Conservation (phyloP, 331 rosid species). For the Malus hybrid region DNA sequence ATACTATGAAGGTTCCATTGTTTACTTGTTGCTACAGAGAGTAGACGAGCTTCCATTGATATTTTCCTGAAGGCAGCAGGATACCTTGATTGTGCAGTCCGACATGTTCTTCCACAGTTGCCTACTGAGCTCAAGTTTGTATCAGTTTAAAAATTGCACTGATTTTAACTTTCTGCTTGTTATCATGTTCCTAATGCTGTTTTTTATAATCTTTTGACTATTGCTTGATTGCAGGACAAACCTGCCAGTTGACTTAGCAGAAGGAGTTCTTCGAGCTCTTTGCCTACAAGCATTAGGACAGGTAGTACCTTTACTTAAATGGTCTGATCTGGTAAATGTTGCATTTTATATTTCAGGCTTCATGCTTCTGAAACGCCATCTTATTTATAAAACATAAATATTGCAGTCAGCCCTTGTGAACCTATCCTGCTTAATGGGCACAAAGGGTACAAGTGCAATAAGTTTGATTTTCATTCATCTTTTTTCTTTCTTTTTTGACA, state of each 20-base stretch:
- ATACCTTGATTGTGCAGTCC: constrained; percentile 90
- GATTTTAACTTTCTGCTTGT: constrained; percentile 1
- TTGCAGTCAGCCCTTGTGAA: neutral
- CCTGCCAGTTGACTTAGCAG: constrained; percentile 87
- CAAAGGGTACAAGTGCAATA: neutral
- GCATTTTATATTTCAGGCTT: neutral
- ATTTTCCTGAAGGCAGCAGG: constrained; percentile 91
- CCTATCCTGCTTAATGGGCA: neutral
- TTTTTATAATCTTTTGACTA: constrained; percentile 15
- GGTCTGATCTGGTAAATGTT: neutral
- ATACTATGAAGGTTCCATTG: neutral
- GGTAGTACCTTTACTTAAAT: constrained; percentile 38
- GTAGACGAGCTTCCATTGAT: constrained; percentile 75
- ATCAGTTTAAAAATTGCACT: constrained; percentile 6
- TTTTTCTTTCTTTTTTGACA: neutral
- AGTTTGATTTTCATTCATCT: neutral
- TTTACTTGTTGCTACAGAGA: constrained; percentile 52
- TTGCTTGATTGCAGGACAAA: constrained; percentile 59
- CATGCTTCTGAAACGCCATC: constrained; percentile 1
- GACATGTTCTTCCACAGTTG: constrained; percentile 85
- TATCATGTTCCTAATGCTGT: constrained; percentile 7
- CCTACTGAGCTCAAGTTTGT: constrained; percentile 76
- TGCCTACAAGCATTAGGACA: constrained; percentile 89
- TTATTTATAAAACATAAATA: neutral
- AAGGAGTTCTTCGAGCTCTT: constrained; percentile 93